Evolutionary conservation across 495 filamentous ascomycete species (phyloP).

Genomic region (Aspergillus funiculosus): DNA sequence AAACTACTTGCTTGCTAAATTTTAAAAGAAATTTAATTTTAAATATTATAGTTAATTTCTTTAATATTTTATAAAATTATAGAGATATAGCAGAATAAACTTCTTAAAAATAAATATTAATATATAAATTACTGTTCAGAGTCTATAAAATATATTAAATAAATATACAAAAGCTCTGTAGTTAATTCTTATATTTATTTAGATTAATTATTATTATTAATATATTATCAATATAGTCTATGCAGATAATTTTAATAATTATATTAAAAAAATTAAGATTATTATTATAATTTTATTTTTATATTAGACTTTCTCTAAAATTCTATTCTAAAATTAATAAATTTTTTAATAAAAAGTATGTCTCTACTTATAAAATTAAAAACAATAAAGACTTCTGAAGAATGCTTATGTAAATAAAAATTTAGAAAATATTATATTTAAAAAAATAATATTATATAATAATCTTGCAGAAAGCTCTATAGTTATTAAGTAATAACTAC

Average conservation of each 20-base stretch:
- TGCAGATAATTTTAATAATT: too few species aligned
- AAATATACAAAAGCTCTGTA: not conserved
- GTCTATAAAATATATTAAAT: not conserved
- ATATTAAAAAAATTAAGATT: too few species aligned
- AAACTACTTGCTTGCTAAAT: too few species aligned
- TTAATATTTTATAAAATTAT: too few species aligned
- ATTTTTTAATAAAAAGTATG: too few species aligned
- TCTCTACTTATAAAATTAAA: conserved; percentile 26
- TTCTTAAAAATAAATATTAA: not conserved
- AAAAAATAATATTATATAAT: conserved; percentile 22
- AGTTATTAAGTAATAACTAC: too few species aligned
- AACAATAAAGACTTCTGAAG: conserved; percentile 26
- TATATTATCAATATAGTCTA: not conserved
- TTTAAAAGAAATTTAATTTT: too few species aligned
- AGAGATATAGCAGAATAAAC: not conserved
- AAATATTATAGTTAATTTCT: too few species aligned
- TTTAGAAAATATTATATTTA: conserved; percentile 15
- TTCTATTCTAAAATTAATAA: too few species aligned
- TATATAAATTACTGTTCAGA: not conserved
- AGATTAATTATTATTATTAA: not conserved
- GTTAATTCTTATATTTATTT: not conserved
- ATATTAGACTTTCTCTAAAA: too few species aligned
- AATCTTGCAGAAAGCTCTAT: conserved; percentile 22
- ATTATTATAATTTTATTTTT: too few species aligned
- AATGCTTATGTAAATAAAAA: conserved; percentile 20